Percentiles rank a stretch among this genome's conserved stretches.
Evolutionary conservation across 805 yeast species (phyloP).

Genomic region (Saccharomycopsis sp.): DNA sequence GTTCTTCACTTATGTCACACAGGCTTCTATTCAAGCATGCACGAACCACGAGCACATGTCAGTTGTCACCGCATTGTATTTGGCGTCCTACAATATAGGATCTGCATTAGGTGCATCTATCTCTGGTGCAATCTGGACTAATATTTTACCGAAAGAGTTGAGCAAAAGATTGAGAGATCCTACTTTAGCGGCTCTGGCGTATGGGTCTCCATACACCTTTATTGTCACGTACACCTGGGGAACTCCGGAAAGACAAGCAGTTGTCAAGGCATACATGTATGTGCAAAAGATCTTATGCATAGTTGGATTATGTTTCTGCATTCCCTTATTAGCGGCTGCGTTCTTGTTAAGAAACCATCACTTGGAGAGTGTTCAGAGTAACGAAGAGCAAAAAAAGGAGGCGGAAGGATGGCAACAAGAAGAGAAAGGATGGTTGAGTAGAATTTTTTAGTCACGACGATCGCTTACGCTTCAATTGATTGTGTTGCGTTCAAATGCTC

Average conservation of each 20-base stretch:
- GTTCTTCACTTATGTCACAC: conserved; percentile 59
- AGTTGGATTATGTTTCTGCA: conserved; percentile 48
- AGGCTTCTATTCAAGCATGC: conserved; percentile 52
- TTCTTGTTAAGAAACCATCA: conserved; percentile 48
- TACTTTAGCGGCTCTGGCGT: conserved; percentile 33
- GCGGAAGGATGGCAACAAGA: background rate
- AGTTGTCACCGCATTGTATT: conserved; percentile 48
- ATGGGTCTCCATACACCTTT: conserved; percentile 45
- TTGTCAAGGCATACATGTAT: conserved; percentile 48
- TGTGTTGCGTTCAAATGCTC: too few relatives aligned
- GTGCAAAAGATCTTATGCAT: conserved; percentile 50
- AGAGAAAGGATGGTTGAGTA: background rate
- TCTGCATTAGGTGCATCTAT: conserved; percentile 56
- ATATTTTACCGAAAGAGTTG: conserved; percentile 42
- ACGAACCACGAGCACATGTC: conserved; percentile 62
- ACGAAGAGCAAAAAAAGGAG: background rate
- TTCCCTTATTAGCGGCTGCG: conserved; percentile 42
- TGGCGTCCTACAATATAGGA: conserved; percentile 56
- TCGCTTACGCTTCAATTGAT: too few relatives aligned
- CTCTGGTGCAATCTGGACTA: conserved; percentile 70
- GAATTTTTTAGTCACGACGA: background rate
- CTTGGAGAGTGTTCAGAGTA: conserved; percentile 26
- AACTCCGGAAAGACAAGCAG: conserved; percentile 46
- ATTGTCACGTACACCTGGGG: conserved; percentile 48
- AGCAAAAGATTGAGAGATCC: conserved; percentile 26